These are phyloP conservation scores for Ceratobasidium theobromae DNA, from an alignment of 1,284 basidiomycete genomes.

Conservation along the genomic window DNA sequence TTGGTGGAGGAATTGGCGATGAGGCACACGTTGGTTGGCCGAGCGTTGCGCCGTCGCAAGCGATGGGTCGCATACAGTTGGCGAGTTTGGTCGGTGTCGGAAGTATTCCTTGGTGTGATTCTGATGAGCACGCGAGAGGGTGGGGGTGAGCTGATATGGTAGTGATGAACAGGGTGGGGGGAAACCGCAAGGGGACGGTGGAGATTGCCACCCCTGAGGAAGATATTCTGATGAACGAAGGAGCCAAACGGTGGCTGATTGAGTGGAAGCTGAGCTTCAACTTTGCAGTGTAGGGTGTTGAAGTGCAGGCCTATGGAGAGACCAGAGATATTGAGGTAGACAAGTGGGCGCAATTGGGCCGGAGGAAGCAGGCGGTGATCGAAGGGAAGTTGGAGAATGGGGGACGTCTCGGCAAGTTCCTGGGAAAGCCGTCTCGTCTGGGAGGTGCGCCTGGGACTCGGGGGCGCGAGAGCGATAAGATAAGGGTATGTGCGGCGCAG, in stretches of 20 bases:
- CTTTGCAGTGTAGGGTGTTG: too few relatives aligned
- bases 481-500: background rate
- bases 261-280: constrained; percentile 20
- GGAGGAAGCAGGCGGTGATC: background rate
- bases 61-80: too few relatives aligned
- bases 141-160: background rate
- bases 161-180: constrained; percentile 24
- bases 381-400: background rate
- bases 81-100: too few relatives aligned
- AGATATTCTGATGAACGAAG: constrained; percentile 22
- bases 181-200: constrained; percentile 1
- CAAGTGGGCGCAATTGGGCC: too few relatives aligned
- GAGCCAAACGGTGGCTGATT: background rate
- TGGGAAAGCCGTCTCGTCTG: background rate
- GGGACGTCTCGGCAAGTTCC: constrained; percentile 24
- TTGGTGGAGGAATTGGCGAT: too few relatives aligned
- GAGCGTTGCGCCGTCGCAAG: too few relatives aligned
- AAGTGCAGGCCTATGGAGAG: too few relatives aligned
- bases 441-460: background rate
- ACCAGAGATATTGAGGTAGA: too few relatives aligned
- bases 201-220: constrained; percentile 30
- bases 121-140: constrained; percentile 27
- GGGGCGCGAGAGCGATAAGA: constrained; percentile 19
- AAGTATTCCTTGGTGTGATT: background rate
- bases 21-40: too few relatives aligned